Evolutionary conservation across 148 eudicot genomes (phyloP).

Genomic region (Silene conica): DNA sequence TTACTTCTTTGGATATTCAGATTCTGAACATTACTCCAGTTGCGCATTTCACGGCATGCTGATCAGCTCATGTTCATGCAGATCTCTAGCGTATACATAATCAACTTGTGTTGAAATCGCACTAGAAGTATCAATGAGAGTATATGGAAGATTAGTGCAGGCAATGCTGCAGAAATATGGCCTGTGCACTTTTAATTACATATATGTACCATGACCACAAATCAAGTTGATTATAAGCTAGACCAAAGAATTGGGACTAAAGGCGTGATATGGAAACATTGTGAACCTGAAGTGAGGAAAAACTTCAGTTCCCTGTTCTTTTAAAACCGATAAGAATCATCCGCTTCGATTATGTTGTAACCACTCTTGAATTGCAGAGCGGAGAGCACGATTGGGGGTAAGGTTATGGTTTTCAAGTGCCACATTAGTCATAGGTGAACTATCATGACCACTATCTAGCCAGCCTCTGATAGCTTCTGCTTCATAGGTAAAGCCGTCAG

Average conservation of each 20-base stretch:
- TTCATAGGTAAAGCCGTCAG: slow-evolving; percentile 89
- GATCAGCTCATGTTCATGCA: background rate
- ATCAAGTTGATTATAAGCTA: background rate
- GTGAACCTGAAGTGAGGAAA: background rate
- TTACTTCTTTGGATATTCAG: background rate
- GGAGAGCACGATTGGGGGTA: slow-evolving; percentile 63
- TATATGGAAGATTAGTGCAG: background rate
- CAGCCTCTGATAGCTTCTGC: slow-evolving; percentile 78
- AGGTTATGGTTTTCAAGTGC: slow-evolving; percentile 47
- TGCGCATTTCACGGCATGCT: background rate
- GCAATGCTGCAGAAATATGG: too few relatives aligned
- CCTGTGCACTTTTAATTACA: too few relatives aligned
- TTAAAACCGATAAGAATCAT: background rate
- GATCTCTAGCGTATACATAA: background rate
- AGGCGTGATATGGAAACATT: background rate
- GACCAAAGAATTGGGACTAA: background rate
- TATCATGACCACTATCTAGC: slow-evolving; percentile 52
- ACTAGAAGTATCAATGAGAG: background rate
- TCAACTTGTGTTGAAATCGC: background rate
- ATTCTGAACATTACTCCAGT: background rate
- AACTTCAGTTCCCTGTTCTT: background rate
- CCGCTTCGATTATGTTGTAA: slow-evolving; percentile 26
- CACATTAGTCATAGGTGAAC: slow-evolving; percentile 68
- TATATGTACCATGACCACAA: background rate
- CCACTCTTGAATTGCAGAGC: slow-evolving; percentile 85